Conservation (phyloP, 2,329 filamentous ascomycete genomes). For the Colletotrichum eleusines region DNA sequence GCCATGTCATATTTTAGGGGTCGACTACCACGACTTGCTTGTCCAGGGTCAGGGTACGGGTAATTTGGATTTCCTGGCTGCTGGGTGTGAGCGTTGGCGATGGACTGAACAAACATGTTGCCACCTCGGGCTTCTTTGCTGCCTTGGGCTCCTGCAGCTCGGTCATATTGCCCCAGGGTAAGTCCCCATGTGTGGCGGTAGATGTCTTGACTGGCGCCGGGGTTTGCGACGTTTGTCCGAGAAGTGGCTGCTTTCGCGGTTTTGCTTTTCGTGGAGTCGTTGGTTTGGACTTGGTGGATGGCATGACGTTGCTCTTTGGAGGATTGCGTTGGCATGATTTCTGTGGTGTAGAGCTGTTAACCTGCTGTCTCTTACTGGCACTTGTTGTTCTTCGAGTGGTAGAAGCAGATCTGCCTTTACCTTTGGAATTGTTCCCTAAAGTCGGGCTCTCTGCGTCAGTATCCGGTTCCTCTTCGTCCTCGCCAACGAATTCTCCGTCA, state of each 20-base stretch:
- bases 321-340: slow-evolving; percentile 18
- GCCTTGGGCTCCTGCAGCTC: slow-evolving; percentile 9
- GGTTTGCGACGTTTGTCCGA: neutral
- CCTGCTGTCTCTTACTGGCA: slow-evolving; percentile 32
- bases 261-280: slow-evolving; percentile 11
- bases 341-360: slow-evolving; percentile 38
- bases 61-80: slow-evolving; percentile 5
- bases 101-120: slow-evolving; percentile 1
- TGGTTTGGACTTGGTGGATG: slow-evolving; percentile 11
- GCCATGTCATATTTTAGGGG: slow-evolving; percentile 26
- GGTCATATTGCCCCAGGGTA: neutral
- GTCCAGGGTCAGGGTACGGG: neutral
- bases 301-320: slow-evolving; percentile 16
- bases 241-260: slow-evolving; percentile 13
- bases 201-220: slow-evolving; percentile 1
- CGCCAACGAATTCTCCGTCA: slow-evolving; percentile 48
- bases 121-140: neutral
- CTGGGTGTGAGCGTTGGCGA: slow-evolving; percentile 1
- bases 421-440: slow-evolving; percentile 20
- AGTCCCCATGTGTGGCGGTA: neutral
- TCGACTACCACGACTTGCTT: neutral
- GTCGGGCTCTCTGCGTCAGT: slow-evolving; percentile 37
- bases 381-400: slow-evolving; percentile 18
- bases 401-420: slow-evolving; percentile 38
- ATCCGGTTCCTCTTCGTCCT: slow-evolving; percentile 45